A percentile compares a stretch with the other conserved stretches of the same genome.
Evolutionary conservation across 1,284 basidiomycete species (phyloP).

Genomic region (Marasmius fiardii): DNA sequence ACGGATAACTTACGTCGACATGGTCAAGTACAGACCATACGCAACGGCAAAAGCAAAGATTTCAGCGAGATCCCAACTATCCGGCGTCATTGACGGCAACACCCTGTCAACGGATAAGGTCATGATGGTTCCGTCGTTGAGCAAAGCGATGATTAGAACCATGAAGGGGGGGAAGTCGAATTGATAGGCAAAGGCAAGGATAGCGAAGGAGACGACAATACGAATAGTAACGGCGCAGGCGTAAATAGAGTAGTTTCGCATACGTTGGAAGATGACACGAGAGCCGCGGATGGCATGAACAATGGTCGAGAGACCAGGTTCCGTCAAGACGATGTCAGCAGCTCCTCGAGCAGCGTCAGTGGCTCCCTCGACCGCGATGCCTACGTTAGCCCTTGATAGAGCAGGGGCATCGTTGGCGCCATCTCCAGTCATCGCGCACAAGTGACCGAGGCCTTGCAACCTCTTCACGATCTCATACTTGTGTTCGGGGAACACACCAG

Average conservation of each 20-base stretch:
- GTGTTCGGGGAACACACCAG: conserved; percentile 96
- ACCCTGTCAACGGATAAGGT: conserved; percentile 97
- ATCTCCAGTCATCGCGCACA: conserved; percentile 94
- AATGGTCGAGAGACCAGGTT: conserved; percentile 95
- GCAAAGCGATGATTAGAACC: conserved; percentile 95
- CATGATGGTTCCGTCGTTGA: conserved; percentile 99
- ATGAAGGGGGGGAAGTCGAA: conserved; percentile 99
- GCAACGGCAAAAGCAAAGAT: conserved; percentile 95
- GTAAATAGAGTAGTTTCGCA: conserved; percentile 95
- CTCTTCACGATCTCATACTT: conserved; percentile 88
- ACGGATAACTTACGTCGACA: conserved; percentile 71
- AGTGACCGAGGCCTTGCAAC: conserved; percentile 86
- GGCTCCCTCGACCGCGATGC: conserved; percentile 96
- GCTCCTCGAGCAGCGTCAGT: conserved; percentile 95
- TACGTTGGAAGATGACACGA: conserved; percentile 96
- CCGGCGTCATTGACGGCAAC: conserved; percentile 86
- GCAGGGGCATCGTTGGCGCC: conserved; percentile 97
- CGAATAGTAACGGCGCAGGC: conserved; percentile 94
- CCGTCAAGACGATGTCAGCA: conserved; percentile 92
- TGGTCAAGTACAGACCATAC: conserved; percentile 90
- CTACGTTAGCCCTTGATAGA: conserved; percentile 91
- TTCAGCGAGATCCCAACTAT: conserved; percentile 95
- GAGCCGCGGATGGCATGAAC: conserved; percentile 95
- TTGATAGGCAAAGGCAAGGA: conserved; percentile 94
- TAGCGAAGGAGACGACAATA: conserved; percentile 96